Conservation (phyloP, 2,329 filamentous ascomycete genomes). For the Thielaviopsis musarum region DNA sequence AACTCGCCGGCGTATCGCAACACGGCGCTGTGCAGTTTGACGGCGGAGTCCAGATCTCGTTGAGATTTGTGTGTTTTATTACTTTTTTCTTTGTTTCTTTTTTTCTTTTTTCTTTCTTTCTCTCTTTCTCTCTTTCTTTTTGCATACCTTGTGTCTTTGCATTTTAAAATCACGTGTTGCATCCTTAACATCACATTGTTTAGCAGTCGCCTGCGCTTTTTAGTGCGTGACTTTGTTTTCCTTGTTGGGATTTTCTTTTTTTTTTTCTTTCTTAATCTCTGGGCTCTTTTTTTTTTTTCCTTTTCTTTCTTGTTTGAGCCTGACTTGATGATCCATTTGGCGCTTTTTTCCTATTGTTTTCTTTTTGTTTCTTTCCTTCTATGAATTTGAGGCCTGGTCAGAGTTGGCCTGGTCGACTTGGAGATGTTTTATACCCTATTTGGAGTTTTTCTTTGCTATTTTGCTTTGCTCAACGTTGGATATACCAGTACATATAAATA, state of each 20-base stretch:
- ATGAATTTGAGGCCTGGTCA: not conserved
- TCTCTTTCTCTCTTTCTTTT: constrained; percentile 6
- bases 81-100: constrained; percentile 6
- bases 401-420: not conserved
- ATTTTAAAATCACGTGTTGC: not conserved
- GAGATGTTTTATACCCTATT: constrained; percentile 1
- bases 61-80: not conserved
- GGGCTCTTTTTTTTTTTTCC: constrained; percentile 1
- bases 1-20: constrained; percentile 39
- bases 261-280: constrained; percentile 5
- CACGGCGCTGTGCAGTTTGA: constrained; percentile 37
- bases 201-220: too few species aligned
- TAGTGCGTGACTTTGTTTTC: not conserved
- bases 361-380: constrained; percentile 1
- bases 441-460: not conserved
- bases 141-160: not conserved
- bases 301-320: not conserved
- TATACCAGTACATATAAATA: not conserved
- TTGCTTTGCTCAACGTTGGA: not conserved
- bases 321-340: not conserved
- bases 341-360: not conserved
- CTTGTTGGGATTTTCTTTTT: not conserved
- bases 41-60: constrained; percentile 8
- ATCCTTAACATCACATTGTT: too few species aligned
- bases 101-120: constrained; percentile 4